A percentile compares a stretch with the other conserved stretches of the same genome.
These are phyloP conservation scores for Gnaphalium uliginosum DNA, from an alignment of 129 eudicot genomes.

Conservation along the genomic window DNA sequence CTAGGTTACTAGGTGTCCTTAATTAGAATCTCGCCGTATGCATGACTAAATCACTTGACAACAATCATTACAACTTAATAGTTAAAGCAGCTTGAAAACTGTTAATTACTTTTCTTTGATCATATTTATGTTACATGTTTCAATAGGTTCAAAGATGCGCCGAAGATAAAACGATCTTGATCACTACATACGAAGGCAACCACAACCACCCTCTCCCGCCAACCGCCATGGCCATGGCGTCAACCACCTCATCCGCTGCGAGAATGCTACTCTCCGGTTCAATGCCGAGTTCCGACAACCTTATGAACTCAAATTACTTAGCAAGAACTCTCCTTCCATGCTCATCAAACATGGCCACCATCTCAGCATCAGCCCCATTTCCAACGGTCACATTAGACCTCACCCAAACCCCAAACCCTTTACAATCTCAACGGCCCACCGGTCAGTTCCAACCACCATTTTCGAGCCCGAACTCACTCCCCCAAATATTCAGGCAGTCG, in stretches of 20 bases:
- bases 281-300: conserved; percentile 53
- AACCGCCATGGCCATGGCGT: conserved; percentile 72
- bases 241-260: conserved; percentile 65
- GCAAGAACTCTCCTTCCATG: conserved; percentile 42
- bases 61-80: background rate
- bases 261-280: conserved; percentile 68
- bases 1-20: too few species aligned
- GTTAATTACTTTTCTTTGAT: background rate
- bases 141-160: conserved; percentile 71
- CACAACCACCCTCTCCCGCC: conserved; percentile 83
- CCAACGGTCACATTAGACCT: conserved; percentile 69
- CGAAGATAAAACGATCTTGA: conserved; percentile 53
- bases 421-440: conserved; percentile 40
- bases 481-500: conserved; percentile 52
- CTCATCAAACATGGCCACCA: conserved; percentile 58
- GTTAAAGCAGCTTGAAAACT: background rate
- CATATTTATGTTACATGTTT: background rate
- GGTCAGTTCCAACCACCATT: conserved; percentile 36
- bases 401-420: conserved; percentile 51
- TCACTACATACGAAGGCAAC: conserved; percentile 72
- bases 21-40: background rate
- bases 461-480: conserved; percentile 34
- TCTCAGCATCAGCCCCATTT: conserved; percentile 66
- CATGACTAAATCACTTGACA: background rate
- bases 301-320: conserved; percentile 44